These are phyloP conservation scores for Zalaria sp. DNA, from an alignment of 2,329 filamentous ascomycete genomes.

Conservation along the genomic window DNA sequence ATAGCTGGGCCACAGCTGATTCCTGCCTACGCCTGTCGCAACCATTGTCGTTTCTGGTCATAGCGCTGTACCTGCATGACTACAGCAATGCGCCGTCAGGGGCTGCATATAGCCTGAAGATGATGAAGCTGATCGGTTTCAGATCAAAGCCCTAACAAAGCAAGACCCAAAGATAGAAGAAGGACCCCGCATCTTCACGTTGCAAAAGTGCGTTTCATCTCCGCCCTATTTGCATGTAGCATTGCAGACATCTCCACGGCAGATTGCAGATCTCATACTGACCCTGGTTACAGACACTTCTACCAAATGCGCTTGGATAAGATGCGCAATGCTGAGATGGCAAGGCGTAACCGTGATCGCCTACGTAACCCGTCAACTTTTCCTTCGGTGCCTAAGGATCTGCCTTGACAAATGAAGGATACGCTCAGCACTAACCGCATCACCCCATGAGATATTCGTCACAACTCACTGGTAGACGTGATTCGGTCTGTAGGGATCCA, in stretches of 20 bases:
- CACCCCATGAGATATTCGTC: no score
- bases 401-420: background rate
- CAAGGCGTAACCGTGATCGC: constrained; percentile 69
- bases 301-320: constrained; percentile 74
- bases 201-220: constrained; percentile 52
- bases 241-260: no score
- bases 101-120: no score
- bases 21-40: no score
- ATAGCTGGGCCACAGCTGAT: no score
- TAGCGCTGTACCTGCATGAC: no score
- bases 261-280: background rate
- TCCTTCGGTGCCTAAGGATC: constrained; percentile 63
- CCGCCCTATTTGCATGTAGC: background rate
- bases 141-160: constrained; percentile 35
- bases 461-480: no score
- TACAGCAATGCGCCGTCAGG: no score
- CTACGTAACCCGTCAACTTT: constrained; percentile 67
- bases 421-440: no score
- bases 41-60: background rate
- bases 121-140: background rate
- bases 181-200: constrained; percentile 65
- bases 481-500: no score
- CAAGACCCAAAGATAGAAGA: constrained; percentile 39
- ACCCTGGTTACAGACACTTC: constrained; percentile 47
- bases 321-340: constrained; percentile 62